A percentile compares a stretch with the other conserved stretches of the same genome.
Conservation (phyloP, 768 basidiomycete genomes). For the Leccinum broughii region DNA sequence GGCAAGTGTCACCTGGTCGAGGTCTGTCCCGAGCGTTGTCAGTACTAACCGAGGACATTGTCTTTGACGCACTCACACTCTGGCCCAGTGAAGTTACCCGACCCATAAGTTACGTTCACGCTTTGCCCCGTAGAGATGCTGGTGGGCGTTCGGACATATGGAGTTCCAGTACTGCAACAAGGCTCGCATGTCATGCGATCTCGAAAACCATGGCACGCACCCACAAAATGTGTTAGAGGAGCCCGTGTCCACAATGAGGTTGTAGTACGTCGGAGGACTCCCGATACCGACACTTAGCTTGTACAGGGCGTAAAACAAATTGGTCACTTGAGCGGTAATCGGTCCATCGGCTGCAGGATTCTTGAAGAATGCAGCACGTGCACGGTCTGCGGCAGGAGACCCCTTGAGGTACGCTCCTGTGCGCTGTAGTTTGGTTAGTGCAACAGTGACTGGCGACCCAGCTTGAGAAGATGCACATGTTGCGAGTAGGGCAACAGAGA, state of each 20-base stretch:
- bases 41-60: neutral
- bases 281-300: constrained; percentile 28
- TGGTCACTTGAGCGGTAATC: constrained; percentile 15
- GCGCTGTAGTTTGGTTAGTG: constrained; percentile 15
- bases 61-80: constrained; percentile 32
- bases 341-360: neutral
- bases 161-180: constrained; percentile 17
- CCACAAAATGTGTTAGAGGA: constrained; percentile 35
- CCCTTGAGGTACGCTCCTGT: constrained; percentile 19
- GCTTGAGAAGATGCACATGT: constrained; percentile 1
- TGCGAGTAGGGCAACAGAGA: constrained; percentile 11
- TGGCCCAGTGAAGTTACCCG: constrained; percentile 29
- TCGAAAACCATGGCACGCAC: constrained; percentile 4
- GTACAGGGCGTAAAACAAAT: constrained; percentile 18
- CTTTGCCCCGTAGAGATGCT: constrained; percentile 26
- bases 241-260: constrained; percentile 34
- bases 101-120: constrained; percentile 17
- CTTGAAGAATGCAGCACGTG: constrained; percentile 15
- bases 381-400: constrained; percentile 18
- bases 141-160: constrained; percentile 23
- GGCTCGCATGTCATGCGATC: neutral
- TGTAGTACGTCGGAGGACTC: constrained; percentile 27
- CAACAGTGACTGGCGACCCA: constrained; percentile 5
- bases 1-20: constrained; percentile 30
- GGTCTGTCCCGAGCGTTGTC: constrained; percentile 15